phyloP scores from a whole-genome alignment of 495 filamentous ascomycete species.

The Talaromyces thailandensis region DNA sequence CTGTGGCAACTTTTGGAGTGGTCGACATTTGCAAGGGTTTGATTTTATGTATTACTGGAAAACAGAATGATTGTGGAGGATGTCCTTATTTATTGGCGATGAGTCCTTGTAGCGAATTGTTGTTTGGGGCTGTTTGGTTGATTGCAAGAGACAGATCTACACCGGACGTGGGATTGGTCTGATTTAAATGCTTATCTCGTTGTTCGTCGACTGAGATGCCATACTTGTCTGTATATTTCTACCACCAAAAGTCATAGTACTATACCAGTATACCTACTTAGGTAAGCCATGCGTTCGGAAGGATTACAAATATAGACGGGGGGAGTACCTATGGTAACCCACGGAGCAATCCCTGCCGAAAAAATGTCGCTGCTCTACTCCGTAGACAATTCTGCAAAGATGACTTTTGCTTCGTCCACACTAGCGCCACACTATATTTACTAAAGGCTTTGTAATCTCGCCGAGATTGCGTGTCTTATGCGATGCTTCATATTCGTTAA shows the following conservation, averaged over 20 bases:
- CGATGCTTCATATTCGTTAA: not conserved
- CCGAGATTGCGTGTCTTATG: not conserved
- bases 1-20: slow-evolving; percentile 6
- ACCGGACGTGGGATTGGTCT: not conserved
- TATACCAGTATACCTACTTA: too few relatives aligned
- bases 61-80: not conserved
- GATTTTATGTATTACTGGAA: not conserved
- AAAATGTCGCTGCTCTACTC: not conserved
- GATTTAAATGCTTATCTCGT: not conserved
- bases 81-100: not conserved
- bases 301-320: too few relatives aligned
- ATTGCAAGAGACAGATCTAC: not conserved
- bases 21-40: not conserved
- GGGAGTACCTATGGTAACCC: too few relatives aligned
- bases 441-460: not conserved
- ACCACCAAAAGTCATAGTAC: not conserved
- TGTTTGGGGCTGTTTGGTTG: not conserved
- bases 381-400: not conserved
- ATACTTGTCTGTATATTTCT: not conserved
- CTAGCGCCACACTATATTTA: not conserved
- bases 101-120: not conserved
- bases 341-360: not conserved
- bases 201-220: not conserved
- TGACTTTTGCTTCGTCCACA: not conserved
- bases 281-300: not conserved